Conservation (phyloP, 176 grass and related monocot genomes). For the Musa itinerans region DNA sequence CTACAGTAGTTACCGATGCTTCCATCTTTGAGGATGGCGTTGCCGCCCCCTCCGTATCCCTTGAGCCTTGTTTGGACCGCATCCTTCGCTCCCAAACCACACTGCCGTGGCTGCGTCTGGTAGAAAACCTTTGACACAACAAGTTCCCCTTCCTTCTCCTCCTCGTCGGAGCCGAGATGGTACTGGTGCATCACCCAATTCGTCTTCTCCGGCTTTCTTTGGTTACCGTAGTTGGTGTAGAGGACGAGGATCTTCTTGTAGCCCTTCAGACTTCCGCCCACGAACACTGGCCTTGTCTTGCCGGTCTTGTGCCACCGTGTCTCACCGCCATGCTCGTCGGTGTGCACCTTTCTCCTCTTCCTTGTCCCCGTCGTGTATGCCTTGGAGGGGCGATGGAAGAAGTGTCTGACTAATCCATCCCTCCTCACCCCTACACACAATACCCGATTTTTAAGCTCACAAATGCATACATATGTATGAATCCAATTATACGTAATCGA, state of each 20-base stretch:
- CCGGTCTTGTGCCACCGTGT: conserved; percentile 97
- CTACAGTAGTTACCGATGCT: conserved; percentile 62
- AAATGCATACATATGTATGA: no score
- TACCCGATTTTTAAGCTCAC: neutral
- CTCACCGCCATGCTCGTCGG: conserved; percentile 71
- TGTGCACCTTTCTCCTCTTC: conserved; percentile 83
- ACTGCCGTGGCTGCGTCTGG: conserved; percentile 89
- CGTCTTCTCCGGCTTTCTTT: conserved; percentile 81
- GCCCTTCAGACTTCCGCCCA: conserved; percentile 27
- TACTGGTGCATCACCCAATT: conserved; percentile 94
- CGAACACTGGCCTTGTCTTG: conserved; percentile 68
- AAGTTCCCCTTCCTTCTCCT: conserved; percentile 81
- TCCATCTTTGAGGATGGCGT: neutral
- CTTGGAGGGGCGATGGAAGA: conserved; percentile 93
- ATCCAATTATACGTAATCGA: no score
- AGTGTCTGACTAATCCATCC: conserved; percentile 85
- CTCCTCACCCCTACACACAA: conserved; percentile 49
- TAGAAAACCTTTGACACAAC: conserved; percentile 96
- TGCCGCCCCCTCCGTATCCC: no score
- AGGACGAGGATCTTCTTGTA: conserved; percentile 88
- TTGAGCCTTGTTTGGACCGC: no score
- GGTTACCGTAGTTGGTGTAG: conserved; percentile 77
- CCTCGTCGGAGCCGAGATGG: conserved; percentile 66
- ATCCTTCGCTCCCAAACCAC: conserved; percentile 14
- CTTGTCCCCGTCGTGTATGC: conserved; percentile 83